Percentiles rank a stretch among this genome's conserved stretches.
Conservation (phyloP, 2,329 filamentous ascomycete species). For the Thyridium curvatum region DNA sequence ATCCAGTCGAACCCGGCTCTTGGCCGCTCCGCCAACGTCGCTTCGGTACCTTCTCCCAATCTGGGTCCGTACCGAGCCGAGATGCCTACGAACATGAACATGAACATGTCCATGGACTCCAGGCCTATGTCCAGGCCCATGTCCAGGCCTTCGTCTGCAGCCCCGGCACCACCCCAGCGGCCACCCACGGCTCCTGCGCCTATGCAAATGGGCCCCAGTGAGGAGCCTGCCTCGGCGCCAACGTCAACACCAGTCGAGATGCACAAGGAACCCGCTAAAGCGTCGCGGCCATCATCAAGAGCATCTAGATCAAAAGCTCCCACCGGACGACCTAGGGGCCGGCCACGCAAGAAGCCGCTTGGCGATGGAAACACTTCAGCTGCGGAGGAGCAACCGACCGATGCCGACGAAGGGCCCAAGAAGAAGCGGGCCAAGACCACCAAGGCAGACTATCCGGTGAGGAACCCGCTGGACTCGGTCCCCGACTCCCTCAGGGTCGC, state of each 20-base stretch:
- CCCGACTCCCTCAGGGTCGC: constrained; percentile 81
- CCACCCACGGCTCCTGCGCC: neutral
- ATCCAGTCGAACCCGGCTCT: constrained; percentile 61
- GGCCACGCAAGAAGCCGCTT: constrained; percentile 46
- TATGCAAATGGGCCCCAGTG: constrained; percentile 1
- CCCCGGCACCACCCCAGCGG: neutral
- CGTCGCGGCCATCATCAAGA: constrained; percentile 55
- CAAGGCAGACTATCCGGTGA: constrained; percentile 50
- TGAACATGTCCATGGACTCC: no score
- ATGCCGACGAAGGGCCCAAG: constrained; percentile 49
- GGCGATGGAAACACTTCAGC: constrained; percentile 64
- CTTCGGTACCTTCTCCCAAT: constrained; percentile 26
- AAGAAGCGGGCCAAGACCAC: constrained; percentile 79
- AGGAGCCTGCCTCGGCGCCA: neutral
- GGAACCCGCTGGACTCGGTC: constrained; percentile 63
- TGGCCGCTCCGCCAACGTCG: constrained; percentile 28
- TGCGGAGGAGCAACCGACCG: constrained; percentile 53
- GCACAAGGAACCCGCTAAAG: constrained; percentile 24
- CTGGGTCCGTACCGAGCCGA: constrained; percentile 15
- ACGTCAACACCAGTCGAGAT: neutral
- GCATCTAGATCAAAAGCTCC: constrained; percentile 42
- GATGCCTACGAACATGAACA: constrained; percentile 5
- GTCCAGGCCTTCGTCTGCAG: constrained; percentile 5
- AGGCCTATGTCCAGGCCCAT: constrained; percentile 7
- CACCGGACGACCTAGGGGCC: constrained; percentile 49